Base-by-base conservation (phyloP, 768 basidiomycete genomes). In the Amanita pseudoporphyria region DNA sequence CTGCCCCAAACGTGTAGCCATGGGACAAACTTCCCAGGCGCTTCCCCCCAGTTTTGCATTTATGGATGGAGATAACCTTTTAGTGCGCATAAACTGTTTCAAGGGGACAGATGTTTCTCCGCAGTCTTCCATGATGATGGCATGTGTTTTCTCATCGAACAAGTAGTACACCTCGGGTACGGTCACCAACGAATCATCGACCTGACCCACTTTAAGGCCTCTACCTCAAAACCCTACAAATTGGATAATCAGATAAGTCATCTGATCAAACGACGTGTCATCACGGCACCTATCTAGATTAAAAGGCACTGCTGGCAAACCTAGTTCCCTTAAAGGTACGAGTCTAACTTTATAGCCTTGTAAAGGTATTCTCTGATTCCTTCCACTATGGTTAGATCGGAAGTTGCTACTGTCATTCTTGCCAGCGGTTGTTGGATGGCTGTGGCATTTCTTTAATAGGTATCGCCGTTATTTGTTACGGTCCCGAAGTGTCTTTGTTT, bases 81-180 rank as follows among this genome's bases (percentile, higher is more conserved):
- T 68, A 28, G 65, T 60, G 33, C 62, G 53, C 58, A 68, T 58
- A 53, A 64, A 66, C 3, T 62, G 62, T 57, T 79, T 78, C 49
- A 80, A 67, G 1, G 67, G 65, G 10, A 65, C 51, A 21, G 62
- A 53, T 16, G 57, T 55, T 28, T 57, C 59, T 3, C 83, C 82
- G 45, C 68, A 71, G 51, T 85, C 83, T 39, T 81, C 77, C 71
- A 84, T 81, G 58, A 85, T 71, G 33, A 84, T 69, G 12, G 72
- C 74, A 52, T 74, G 66, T 9, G 59, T 67, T 21, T 62, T 64
- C 35, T 70, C 59, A 55, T 85, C 82, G 57, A 76, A 73, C 30
- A 67, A 60, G 56, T 74, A 60, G 56, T 74, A 64, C 13, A 84
- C 64, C 5, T 51, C 58, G 1, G 82, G 81, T 3, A 77, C 72